phyloP scores from a whole-genome alignment of 495 filamentous ascomycete species.

The Geoglossum glabrum region DNA sequence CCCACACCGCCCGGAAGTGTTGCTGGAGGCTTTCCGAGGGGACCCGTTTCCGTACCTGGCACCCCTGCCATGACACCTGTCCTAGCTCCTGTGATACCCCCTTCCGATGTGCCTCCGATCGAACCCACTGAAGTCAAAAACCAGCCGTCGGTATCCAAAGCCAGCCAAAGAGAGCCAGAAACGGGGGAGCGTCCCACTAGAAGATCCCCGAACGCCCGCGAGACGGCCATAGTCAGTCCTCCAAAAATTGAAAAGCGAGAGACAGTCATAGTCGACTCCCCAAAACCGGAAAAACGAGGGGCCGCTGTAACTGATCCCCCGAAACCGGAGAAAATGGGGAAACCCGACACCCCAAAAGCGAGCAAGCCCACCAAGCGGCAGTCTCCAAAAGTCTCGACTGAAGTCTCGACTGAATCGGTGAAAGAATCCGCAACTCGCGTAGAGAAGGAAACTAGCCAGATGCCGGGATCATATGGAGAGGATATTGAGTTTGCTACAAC shows the following conservation, averaged over 20 bases:
- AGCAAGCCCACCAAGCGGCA: background rate
- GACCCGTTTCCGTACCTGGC: slow-evolving; percentile 1
- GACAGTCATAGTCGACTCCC: too few species aligned
- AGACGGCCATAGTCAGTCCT: background rate
- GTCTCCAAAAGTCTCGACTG: background rate
- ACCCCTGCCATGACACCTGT: background rate
- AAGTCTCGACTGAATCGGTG: background rate
- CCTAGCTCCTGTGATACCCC: background rate
- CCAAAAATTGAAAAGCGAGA: background rate
- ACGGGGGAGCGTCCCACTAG: background rate
- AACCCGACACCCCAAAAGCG: too few species aligned
- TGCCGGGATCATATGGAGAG: slow-evolving; percentile 30
- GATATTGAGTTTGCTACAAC: slow-evolving; percentile 51
- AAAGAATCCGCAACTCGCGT: background rate
- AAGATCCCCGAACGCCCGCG: background rate
- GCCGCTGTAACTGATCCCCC: too few species aligned
- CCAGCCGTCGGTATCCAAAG: background rate
- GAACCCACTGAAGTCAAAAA: background rate
- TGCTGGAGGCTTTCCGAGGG: slow-evolving; percentile 3
- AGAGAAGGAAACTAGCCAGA: background rate
- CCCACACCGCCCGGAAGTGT: slow-evolving; percentile 30
- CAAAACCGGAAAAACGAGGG: too few species aligned
- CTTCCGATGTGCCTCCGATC: background rate
- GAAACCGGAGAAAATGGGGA: too few species aligned
- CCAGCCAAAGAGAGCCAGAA: background rate